Conservation (phyloP, 805 yeast species). For the Wickerhamomyces queroliae region DNA sequence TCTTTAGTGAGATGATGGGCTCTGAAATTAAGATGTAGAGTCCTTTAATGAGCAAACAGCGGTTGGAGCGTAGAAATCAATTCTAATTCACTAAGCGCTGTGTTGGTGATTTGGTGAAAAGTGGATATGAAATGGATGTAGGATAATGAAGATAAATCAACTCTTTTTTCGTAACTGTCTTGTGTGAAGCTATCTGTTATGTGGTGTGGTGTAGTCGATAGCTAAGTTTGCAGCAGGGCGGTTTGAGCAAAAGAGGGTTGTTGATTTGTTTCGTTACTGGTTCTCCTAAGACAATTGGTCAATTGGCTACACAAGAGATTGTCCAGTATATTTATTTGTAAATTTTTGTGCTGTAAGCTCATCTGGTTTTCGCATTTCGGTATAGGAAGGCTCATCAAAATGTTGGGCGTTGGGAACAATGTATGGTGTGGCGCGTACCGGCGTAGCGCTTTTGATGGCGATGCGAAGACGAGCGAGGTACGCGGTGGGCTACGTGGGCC, state of each 20-base stretch:
- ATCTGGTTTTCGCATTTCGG: neutral
- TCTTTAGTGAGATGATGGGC: too few species aligned
- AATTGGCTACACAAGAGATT: neutral
- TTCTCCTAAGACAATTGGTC: neutral
- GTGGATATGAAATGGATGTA: too few species aligned
- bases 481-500: too few species aligned
- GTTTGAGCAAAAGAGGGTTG: neutral
- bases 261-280: neutral
- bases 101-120: too few species aligned
- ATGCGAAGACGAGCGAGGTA: too few species aligned
- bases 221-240: neutral
- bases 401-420: conserved; percentile 4
- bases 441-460: neutral
- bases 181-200: neutral
- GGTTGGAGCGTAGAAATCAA: too few species aligned
- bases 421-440: neutral
- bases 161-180: neutral
- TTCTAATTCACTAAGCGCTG: too few species aligned
- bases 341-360: neutral
- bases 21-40: too few species aligned
- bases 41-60: too few species aligned
- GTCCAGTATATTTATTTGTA: neutral
- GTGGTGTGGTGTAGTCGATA: neutral
- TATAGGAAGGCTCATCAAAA: neutral
- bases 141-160: too few species aligned